Evolutionary conservation across 768 basidiomycete species (phyloP).

Genomic region (Trametopsis cervina): DNA sequence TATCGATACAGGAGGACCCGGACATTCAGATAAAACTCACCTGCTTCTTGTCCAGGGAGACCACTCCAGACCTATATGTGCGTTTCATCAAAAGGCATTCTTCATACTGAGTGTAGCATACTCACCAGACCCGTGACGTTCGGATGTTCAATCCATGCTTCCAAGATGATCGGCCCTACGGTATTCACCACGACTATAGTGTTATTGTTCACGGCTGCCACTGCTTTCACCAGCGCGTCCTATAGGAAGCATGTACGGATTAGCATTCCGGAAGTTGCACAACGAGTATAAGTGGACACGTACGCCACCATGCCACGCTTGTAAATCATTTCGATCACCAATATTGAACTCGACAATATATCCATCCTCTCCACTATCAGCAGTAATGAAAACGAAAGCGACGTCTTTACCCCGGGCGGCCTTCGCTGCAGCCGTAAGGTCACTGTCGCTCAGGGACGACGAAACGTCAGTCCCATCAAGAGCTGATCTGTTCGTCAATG

Average conservation of each 20-base stretch:
- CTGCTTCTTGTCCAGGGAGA: conserved; percentile 69
- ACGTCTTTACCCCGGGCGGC: conserved; percentile 42
- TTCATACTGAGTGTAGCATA: conserved; percentile 12
- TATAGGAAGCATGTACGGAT: conserved; percentile 13
- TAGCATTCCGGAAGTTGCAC: background rate
- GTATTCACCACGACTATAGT: conserved; percentile 67
- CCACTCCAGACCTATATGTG: conserved; percentile 40
- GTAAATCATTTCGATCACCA: conserved; percentile 26
- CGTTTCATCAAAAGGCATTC: background rate
- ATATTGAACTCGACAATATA: conserved; percentile 28
- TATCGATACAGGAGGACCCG: no score
- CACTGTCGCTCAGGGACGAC: conserved; percentile 43
- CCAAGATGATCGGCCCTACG: conserved; percentile 63
- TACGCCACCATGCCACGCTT: conserved; percentile 22
- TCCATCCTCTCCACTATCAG: conserved; percentile 25
- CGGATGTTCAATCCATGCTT: conserved; percentile 69
- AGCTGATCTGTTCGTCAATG: conserved; percentile 33
- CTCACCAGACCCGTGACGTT: conserved; percentile 47
- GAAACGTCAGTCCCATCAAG: conserved; percentile 35
- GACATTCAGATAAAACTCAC: conserved; percentile 20
- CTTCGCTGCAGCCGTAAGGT: conserved; percentile 37
- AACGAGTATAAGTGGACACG: conserved; percentile 2
- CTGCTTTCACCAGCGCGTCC: conserved; percentile 38
- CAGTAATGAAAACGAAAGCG: conserved; percentile 50
- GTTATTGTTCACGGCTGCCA: conserved; percentile 65